A percentile compares a stretch with the other conserved stretches of the same genome.
Conservation (phyloP, 257 asterid species). For the Solanum piurae region DNA sequence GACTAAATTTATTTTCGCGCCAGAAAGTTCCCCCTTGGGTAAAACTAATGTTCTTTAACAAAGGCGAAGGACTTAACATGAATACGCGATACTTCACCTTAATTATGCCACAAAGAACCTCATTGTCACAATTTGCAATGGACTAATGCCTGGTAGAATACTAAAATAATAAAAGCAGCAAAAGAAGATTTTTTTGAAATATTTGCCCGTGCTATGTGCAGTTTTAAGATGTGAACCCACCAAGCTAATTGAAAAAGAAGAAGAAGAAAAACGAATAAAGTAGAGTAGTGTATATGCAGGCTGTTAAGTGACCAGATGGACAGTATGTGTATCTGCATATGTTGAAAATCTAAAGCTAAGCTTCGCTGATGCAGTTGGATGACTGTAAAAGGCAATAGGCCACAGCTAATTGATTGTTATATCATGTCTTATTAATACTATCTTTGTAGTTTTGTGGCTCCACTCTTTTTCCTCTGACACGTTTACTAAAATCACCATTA, state of each 20-base stretch:
- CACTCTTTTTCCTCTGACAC: background rate
- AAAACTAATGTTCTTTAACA: background rate
- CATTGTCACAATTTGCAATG: background rate
- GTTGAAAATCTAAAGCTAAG: slow-evolving; percentile 33
- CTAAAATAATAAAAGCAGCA: background rate
- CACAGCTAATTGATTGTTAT: slow-evolving; percentile 33
- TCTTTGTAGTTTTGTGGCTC: background rate
- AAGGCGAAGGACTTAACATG: background rate
- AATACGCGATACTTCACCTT: background rate
- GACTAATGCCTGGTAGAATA: background rate
- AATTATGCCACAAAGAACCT: background rate
- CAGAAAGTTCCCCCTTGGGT: background rate
- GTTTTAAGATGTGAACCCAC: background rate
- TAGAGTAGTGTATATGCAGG: background rate
- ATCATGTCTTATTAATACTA: slow-evolving; percentile 26
- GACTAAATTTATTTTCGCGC: background rate
- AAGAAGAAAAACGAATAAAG: background rate
- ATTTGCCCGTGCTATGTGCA: background rate
- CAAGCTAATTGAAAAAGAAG: background rate
- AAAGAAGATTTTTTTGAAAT: background rate
- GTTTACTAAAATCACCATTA: background rate
- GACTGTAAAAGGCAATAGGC: slow-evolving; percentile 11
- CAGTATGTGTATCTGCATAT: slow-evolving; percentile 34
- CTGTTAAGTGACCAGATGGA: slow-evolving; percentile 31
- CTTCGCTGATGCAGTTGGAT: slow-evolving; percentile 24